Base-by-base conservation (phyloP, 2,329 filamentous ascomycete species). In the Knoxdaviesia proteae region DNA sequence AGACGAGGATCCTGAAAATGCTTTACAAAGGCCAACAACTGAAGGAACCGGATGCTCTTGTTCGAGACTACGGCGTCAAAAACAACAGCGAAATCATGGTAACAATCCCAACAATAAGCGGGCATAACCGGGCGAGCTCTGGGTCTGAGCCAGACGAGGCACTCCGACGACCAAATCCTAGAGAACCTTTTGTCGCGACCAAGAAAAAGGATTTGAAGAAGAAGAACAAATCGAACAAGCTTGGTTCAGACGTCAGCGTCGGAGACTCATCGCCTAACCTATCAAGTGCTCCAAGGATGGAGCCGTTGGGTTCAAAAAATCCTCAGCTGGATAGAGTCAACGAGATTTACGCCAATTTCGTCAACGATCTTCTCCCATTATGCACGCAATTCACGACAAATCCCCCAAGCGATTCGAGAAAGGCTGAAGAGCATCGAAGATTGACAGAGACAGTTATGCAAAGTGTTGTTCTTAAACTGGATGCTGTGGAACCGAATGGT, bases 381-480 rank as follows among this genome's bases (percentile, higher is more conserved):
- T 82, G 76, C 50, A 58, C 68, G 4, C 59, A 74, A 30, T 88
- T 74, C 54, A 67, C 69, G 20, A 61, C 60, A 5, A 62, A 67
- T 6, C 77, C 83, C 7, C 82, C 83, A 0, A 54, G 58, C 4
- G 79, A 84, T 42, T 53, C 61, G 36, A 76, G 77, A 56, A 84
- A 80, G 64, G 64, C 71, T 41, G 69, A 71, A 9, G 81, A 84
- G 34, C 80, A 87, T 55, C 76, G 79, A 55, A 77, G 71, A 54
- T 57, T 90, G 11, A 77, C 74, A 4, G 83, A 90, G 62, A 82
- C 77, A 5, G 69, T 86, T 36, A 65, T 90, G 64, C 74, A 78
- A 47, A 79, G 86, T 50, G 73, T 86, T 3, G 53, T 88, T 35
- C 60, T 90, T 48, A 88, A 87, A 60, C 58, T 84, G 36, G 83